Evolutionary conservation across 768 basidiomycete species (phyloP).

Genomic region (Pulveroboletus sp.): DNA sequence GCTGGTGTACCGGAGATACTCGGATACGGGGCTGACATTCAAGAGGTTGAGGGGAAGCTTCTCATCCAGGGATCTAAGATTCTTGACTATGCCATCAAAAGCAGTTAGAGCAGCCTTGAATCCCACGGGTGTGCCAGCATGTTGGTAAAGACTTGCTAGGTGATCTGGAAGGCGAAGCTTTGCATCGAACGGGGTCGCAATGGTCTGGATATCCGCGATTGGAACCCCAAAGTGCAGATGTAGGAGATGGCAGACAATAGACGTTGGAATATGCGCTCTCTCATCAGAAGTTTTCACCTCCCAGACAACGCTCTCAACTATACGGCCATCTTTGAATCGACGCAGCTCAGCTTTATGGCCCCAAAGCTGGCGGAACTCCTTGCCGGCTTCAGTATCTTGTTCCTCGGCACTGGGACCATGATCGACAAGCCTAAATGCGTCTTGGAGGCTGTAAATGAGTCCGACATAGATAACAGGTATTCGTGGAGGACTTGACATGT

Average conservation of each 20-base stretch:
- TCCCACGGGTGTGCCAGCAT: constrained; percentile 40
- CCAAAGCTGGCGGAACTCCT: constrained; percentile 82
- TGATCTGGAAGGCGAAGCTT: constrained; percentile 55
- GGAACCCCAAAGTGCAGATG: constrained; percentile 68
- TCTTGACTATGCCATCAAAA: constrained; percentile 73
- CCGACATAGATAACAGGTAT: constrained; percentile 61
- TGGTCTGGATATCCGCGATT: constrained; percentile 46
- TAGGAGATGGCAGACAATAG: constrained; percentile 73
- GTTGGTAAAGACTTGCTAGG: constrained; percentile 38
- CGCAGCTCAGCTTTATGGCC: constrained; percentile 88
- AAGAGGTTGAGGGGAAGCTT: constrained; percentile 73
- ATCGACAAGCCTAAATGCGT: constrained; percentile 85
- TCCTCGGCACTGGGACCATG: constrained; percentile 81
- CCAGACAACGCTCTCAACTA: constrained; percentile 96
- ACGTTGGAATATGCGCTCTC: constrained; percentile 67
- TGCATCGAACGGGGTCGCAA: constrained; percentile 56
- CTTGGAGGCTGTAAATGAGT: constrained; percentile 61
- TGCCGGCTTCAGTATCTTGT: constrained; percentile 42
- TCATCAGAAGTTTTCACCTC: constrained; percentile 78
- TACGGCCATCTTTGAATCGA: constrained; percentile 93
- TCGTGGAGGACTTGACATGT: constrained; percentile 49
- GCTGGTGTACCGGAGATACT: constrained; percentile 76
- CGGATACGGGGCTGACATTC: constrained; percentile 69
- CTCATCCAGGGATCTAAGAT: constrained; percentile 68
- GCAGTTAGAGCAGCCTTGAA: constrained; percentile 72